These are phyloP conservation scores for Bidens hawaiensis DNA, from an alignment of 140 eudicot genomes.

Conservation along the genomic window DNA sequence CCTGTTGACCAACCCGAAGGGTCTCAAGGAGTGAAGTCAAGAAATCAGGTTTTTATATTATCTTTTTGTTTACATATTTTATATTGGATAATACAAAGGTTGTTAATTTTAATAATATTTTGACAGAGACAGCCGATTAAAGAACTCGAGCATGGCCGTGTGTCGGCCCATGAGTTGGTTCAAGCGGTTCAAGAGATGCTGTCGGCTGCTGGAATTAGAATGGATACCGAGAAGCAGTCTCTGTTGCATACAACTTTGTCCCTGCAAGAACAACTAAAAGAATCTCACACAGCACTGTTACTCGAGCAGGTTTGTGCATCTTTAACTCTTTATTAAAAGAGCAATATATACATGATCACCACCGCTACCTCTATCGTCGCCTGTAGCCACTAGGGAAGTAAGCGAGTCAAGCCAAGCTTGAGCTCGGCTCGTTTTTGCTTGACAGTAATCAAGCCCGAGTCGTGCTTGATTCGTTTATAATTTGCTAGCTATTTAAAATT, in stretches of 20 bases:
- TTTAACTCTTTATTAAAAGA: background rate
- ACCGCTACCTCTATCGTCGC: background rate
- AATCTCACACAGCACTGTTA: constrained; percentile 67
- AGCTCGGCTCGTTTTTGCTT: too few species aligned
- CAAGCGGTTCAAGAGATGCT: constrained; percentile 85
- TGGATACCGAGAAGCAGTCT: constrained; percentile 61
- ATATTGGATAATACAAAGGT: too few species aligned
- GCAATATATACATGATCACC: background rate
- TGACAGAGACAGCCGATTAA: constrained; percentile 37
- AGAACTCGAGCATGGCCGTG: constrained; percentile 65
- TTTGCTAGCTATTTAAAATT: too few species aligned
- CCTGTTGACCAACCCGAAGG: constrained; percentile 40
- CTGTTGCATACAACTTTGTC: constrained; percentile 52
- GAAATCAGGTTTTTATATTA: constrained; percentile 49
- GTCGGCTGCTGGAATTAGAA: constrained; percentile 63
- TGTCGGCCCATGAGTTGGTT: constrained; percentile 64
- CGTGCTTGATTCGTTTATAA: too few species aligned
- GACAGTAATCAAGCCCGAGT: background rate
- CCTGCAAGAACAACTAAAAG: constrained; percentile 63
- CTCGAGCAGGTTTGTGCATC: constrained; percentile 66
- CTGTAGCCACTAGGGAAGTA: background rate
- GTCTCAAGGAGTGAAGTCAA: constrained; percentile 34
- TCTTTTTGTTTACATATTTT: too few species aligned
- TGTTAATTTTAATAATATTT: constrained; percentile 4
- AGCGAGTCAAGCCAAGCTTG: too few species aligned